Evolutionary conservation across 192 early-diverging fungal species (phyloP).

Genomic region (Rhizophagus sp.): DNA sequence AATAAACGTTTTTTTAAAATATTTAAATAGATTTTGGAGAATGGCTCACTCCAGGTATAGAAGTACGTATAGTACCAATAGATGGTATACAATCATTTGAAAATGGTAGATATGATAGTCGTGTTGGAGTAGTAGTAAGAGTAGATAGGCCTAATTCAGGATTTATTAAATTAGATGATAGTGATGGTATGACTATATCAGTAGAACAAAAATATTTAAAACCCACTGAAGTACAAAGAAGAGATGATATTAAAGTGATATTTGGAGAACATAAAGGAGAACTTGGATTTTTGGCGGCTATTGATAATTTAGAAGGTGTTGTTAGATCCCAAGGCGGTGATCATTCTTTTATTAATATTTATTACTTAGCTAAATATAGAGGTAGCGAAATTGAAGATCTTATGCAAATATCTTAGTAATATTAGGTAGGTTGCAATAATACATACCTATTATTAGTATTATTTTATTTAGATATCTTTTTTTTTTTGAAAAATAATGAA

Average conservation of each 20-base stretch:
- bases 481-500: too few relatives aligned
- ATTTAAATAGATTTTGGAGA: slow-evolving; percentile 32
- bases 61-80: slow-evolving; percentile 39
- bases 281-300: slow-evolving; percentile 67
- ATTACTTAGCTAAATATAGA: slow-evolving; percentile 53
- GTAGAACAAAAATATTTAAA: slow-evolving; percentile 45
- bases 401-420: background rate
- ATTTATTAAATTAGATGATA: slow-evolving; percentile 29
- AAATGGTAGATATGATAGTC: slow-evolving; percentile 47
- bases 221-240: slow-evolving; percentile 65
- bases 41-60: slow-evolving; percentile 61
- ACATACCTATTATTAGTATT: too few relatives aligned
- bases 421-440: too few relatives aligned
- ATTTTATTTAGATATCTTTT: too few relatives aligned
- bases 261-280: slow-evolving; percentile 58
- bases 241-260: slow-evolving; percentile 73
- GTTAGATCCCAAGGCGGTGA: slow-evolving; percentile 63
- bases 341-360: slow-evolving; percentile 60
- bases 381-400: slow-evolving; percentile 30
- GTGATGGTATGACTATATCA: slow-evolving; percentile 48
- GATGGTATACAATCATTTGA: slow-evolving; percentile 34
- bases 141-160: slow-evolving; percentile 39
- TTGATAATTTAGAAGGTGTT: slow-evolving; percentile 74
- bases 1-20: background rate
- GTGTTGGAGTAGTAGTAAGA: slow-evolving; percentile 50